Base-by-base conservation (phyloP, 768 basidiomycete genomes). In the Pisolithus marmoratus region DNA sequence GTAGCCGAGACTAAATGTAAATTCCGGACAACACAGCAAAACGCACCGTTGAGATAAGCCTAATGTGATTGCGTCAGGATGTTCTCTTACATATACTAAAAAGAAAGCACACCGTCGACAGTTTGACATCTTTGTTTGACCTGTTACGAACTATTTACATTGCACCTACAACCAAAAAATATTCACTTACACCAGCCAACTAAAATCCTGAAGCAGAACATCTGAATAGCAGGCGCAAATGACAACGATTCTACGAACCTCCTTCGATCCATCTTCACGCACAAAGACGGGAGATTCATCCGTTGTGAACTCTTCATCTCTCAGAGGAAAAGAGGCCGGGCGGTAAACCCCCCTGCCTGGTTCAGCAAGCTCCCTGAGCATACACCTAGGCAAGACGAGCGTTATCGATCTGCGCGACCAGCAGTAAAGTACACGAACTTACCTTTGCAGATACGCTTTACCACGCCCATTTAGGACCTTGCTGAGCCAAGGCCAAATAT, bases 361-460 rank as follows among this genome's bases (percentile, higher is more conserved):
- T 19, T 66, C 61, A 9, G 52, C 45, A 3, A 68, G 64, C 11
- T 69, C 64, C 31, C 75, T 74, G 49, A 71, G 72, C 8, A 64
- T 63, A 54, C 79, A 82, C 54, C 75, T 78, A 49, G 27, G 41
- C 24, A n/a, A n/a, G 40, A 47, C 37, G 34, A 12, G 8, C 48
- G 8, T 48, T 26, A 22, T 29, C 5, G 31, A 20, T 27, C 19
- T 24, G 20, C 17, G 24, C 12, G 23, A 11, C n/a, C 1, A 8
- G 8, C 15, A 15, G n/a, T 9, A 15, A 27, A 20, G 34, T n/a
- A 11, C 43, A 34, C 4, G 8, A 19, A 2, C 42, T 38, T 37
- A 78, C 80, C 80, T 71, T 29, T 66, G 63, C 34, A 68, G 68
- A 56, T 85, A 84, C 54, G 77, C 77, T 48, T 69, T 72, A 14